Conservation (phyloP, 768 basidiomycete species). For the Trametes elegans region DNA sequence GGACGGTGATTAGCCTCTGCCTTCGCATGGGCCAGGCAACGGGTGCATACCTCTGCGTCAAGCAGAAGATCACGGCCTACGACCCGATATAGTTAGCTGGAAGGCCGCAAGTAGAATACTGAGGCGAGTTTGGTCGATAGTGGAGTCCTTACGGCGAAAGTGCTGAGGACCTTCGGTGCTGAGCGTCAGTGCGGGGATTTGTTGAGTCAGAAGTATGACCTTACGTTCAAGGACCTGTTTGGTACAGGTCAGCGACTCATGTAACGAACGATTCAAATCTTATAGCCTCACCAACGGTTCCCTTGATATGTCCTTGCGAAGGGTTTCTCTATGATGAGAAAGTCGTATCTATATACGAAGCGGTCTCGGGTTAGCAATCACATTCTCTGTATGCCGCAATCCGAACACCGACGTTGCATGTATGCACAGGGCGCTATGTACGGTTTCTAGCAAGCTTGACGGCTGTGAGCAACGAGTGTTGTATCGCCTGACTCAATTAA, state of each 20-base stretch:
- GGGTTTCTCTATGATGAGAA: not conserved
- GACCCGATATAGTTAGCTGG: too few species aligned
- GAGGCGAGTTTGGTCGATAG: not conserved
- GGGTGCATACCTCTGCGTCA: not conserved
- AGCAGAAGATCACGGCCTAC: slow-evolving; percentile 3
- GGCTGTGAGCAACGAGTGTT: not conserved
- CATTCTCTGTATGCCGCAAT: not conserved
- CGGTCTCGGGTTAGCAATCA: too few species aligned
- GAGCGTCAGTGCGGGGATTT: not conserved
- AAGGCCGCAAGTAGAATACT: not conserved
- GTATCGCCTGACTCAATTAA: not conserved
- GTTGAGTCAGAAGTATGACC: not conserved
- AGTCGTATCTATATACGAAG: not conserved
- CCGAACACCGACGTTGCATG: not conserved
- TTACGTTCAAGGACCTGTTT: not conserved
- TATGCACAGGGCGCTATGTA: not conserved
- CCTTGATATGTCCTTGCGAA: not conserved
- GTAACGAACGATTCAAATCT: too few species aligned
- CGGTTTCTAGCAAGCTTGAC: not conserved
- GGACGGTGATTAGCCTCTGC: too few species aligned
- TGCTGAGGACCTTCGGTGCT: not conserved
- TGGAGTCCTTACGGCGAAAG: not conserved
- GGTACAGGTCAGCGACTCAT: too few species aligned
- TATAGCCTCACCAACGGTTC: too few species aligned
- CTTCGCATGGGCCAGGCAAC: too few species aligned